Evolutionary conservation across 306 rosid species (phyloP).

Genomic region (Macrotyloma uniflorum): DNA sequence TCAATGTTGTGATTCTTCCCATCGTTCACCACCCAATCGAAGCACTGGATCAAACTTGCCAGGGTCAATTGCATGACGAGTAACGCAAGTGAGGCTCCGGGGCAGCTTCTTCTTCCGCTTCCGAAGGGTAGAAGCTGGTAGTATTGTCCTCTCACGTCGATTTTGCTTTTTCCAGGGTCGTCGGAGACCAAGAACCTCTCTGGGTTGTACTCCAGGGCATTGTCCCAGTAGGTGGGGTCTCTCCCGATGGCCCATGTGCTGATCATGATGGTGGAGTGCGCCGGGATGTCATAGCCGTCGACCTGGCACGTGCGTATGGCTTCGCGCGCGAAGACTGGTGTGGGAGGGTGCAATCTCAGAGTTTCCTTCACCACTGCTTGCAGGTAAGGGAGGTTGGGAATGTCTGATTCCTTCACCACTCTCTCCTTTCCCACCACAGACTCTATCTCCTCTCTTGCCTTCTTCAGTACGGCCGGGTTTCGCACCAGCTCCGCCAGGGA

Average conservation of each 20-base stretch:
- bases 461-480: conserved; percentile 34
- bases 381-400: conserved; percentile 49
- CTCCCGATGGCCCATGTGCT: conserved; percentile 53
- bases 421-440: conserved; percentile 46
- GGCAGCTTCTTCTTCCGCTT: conserved; percentile 60
- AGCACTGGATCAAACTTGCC: conserved; percentile 52
- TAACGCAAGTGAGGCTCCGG: conserved; percentile 54
- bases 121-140: conserved; percentile 57
- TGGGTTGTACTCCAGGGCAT: conserved; percentile 44
- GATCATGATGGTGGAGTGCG: conserved; percentile 40
- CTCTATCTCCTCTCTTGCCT: conserved; percentile 57
- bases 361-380: conserved; percentile 56
- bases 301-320: conserved; percentile 40
- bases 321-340: conserved; percentile 51
- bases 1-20: background rate
- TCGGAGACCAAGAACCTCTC: conserved; percentile 43
- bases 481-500: conserved; percentile 53
- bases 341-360: conserved; percentile 57
- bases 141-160: conserved; percentile 53
- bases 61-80: conserved; percentile 45
- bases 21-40: conserved; percentile 43
- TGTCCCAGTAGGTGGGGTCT: conserved; percentile 49
- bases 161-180: conserved; percentile 36
- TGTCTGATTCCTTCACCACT: conserved; percentile 45
- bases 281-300: conserved; percentile 42